Base-by-base conservation (phyloP, 192 early-diverging fungal genomes). In the Geranomyces variabilis region DNA sequence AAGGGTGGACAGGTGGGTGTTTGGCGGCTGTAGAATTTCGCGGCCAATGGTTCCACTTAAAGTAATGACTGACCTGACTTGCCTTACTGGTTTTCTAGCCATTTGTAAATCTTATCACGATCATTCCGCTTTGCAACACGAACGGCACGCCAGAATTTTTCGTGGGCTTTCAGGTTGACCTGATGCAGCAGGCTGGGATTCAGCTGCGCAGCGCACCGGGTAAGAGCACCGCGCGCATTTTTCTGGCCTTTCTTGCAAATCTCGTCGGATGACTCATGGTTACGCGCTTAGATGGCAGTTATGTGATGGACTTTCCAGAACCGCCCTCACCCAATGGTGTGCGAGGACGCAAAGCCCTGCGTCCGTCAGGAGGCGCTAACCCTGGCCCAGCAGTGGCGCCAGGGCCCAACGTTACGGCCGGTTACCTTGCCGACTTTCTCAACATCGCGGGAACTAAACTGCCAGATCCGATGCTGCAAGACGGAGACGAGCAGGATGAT, bases 111-210 rank as follows among this genome's bases (percentile, higher is more conserved):
- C 75, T 87, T 4, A 69, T 90, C 21, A 90, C 88, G 0, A 74
- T 89, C n/a, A 82, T 90, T n/a, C 88, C 88, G 0, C 76, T 90
- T 13, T 51, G 29, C 44, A 80, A 85, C 14, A 66, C 29, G n/a
- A 41, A 24, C 55, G 78, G 80, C 1, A 30, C 7, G 0, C 55
- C 62, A 28, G 75, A 79, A 29, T 83, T 79, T 45, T 86, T 87
- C 75, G 84, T 90, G 46, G 88, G 86, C 2, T 79, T 90, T 48
- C 88, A 90, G 64, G 77, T 89, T 13, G 88, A 90, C 61, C 66
- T 90, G 53, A 84, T 90, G 49, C 78, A 86, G 26, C 87, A 89
- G 47, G 82, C 88, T 26, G 79, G 83, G 15, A 75, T 82, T 21
- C 86, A 88, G 56, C 68, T 89, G 51, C 75, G 83, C 12, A 77